These are phyloP conservation scores for Boletus coccyginus DNA, from an alignment of 768 basidiomycete species.

Conservation along the genomic window DNA sequence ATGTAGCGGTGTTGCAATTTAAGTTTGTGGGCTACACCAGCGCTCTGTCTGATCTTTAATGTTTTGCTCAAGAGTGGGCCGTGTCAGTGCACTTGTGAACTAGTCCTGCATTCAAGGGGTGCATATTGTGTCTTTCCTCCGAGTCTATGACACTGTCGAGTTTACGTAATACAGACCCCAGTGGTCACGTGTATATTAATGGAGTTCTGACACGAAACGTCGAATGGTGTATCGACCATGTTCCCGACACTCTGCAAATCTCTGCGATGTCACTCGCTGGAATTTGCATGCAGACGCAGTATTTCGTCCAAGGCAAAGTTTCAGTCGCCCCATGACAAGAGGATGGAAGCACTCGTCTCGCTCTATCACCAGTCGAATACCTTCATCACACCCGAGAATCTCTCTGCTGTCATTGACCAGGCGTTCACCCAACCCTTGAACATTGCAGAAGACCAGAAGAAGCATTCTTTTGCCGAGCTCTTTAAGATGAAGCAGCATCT, in stretches of 20 bases:
- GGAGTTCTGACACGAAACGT: neutral
- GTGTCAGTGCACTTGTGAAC: neutral
- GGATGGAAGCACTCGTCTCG: constrained; percentile 69
- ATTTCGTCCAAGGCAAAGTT: constrained; percentile 20
- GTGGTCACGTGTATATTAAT: neutral
- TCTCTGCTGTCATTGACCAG: constrained; percentile 60
- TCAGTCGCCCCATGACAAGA: constrained; percentile 25
- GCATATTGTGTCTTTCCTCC: neutral
- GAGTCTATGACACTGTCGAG: neutral
- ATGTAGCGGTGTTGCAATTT: neutral
- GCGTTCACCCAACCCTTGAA: constrained; percentile 44
- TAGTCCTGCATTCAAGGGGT: neutral
- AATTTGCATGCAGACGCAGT: constrained; percentile 10
- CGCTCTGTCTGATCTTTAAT: neutral
- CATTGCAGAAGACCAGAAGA: constrained; percentile 18
- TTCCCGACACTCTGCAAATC: constrained; percentile 1
- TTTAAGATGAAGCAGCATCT: constrained; percentile 9
- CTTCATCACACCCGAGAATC: constrained; percentile 71
- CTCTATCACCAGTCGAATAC: constrained; percentile 74
- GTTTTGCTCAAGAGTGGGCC: neutral
- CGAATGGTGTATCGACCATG: constrained; percentile 9
- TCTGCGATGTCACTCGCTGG: constrained; percentile 7
- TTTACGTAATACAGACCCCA: constrained; percentile 15
- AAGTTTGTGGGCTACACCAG: neutral
- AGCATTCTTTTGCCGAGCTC: constrained; percentile 15